These are phyloP conservation scores for Solanum boliviense DNA, from an alignment of 257 asterid genomes.

Conservation along the genomic window DNA sequence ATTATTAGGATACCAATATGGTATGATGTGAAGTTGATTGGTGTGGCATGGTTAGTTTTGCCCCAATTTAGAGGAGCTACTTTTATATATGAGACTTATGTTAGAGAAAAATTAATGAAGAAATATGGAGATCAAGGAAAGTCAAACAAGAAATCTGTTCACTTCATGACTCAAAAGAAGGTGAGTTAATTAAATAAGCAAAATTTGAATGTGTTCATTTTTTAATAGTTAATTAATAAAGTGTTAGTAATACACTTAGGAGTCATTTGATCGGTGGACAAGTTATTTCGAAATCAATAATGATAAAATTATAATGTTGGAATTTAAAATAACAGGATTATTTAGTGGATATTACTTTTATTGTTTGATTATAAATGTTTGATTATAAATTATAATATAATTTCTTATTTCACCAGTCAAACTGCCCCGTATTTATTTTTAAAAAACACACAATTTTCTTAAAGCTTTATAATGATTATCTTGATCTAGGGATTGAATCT, in stretches of 20 bases:
- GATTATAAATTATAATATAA: no score
- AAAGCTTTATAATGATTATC: no score
- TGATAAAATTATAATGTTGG: no score
- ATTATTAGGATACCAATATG: constrained; percentile 61
- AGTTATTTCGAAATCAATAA: neutral
- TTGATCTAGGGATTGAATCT: neutral
- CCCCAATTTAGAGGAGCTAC: constrained; percentile 85
- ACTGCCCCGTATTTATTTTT: no score
- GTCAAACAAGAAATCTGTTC: constrained; percentile 33
- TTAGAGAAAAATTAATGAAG: constrained; percentile 50
- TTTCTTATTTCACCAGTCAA: neutral
- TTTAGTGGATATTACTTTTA: no score
- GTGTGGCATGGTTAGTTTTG: constrained; percentile 68
- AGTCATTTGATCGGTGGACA: neutral
- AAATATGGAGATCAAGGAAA: constrained; percentile 29
- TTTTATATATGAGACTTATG: constrained; percentile 55
- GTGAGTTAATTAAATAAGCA: constrained; percentile 2
- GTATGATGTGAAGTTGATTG: constrained; percentile 64
- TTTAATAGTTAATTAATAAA: no score
- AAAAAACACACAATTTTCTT: no score
- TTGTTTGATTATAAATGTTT: no score
- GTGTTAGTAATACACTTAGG: no score
- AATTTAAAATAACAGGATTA: neutral
- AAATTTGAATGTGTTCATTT: no score
- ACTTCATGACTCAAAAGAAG: constrained; percentile 33